These are phyloP conservation scores for Camelina hispida DNA, from an alignment of 345 rosid genomes.

Conservation along the genomic window DNA sequence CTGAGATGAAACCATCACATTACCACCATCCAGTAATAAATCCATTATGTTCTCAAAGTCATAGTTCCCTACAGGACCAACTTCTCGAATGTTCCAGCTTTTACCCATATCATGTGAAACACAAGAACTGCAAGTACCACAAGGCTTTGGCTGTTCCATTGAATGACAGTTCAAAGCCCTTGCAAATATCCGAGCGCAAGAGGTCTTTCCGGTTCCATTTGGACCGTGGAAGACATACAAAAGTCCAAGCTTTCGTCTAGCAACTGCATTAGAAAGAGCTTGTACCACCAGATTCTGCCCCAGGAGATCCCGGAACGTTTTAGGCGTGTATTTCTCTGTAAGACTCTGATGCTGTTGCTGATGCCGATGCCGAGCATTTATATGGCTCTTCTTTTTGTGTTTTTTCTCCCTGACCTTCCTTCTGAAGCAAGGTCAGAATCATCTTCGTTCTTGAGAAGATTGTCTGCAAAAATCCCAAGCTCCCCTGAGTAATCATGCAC, in stretches of 20 bases:
- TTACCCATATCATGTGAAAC: constrained; percentile 76
- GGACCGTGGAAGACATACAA: constrained; percentile 95
- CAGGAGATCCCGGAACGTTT: constrained; percentile 75
- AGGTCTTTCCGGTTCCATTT: constrained; percentile 98
- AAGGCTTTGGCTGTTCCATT: constrained; percentile 74
- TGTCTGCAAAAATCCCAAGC: constrained; percentile 90
- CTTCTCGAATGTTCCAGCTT: constrained; percentile 76
- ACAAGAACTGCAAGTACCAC: constrained; percentile 84
- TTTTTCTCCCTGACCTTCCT: constrained; percentile 68
- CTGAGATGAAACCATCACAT: constrained; percentile 51
- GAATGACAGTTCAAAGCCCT: constrained; percentile 92
- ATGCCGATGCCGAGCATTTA: constrained; percentile 48
- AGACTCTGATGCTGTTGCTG: constrained; percentile 70
- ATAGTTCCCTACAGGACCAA: constrained; percentile 81
- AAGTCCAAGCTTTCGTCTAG: constrained; percentile 75
- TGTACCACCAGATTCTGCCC: constrained; percentile 92
- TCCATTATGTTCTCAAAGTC: constrained; percentile 74
- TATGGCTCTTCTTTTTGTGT: constrained; percentile 43
- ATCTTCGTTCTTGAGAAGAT: constrained; percentile 65
- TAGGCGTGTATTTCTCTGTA: constrained; percentile 86
- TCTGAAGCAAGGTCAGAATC: constrained; percentile 93
- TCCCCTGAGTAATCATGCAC: constrained; percentile 94
- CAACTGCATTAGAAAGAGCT: constrained; percentile 92
- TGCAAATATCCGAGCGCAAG: constrained; percentile 94
- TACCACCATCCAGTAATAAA: constrained; percentile 71